phyloP scores from a whole-genome alignment of 768 basidiomycete genomes.

The Phaeolepiota aurea region DNA sequence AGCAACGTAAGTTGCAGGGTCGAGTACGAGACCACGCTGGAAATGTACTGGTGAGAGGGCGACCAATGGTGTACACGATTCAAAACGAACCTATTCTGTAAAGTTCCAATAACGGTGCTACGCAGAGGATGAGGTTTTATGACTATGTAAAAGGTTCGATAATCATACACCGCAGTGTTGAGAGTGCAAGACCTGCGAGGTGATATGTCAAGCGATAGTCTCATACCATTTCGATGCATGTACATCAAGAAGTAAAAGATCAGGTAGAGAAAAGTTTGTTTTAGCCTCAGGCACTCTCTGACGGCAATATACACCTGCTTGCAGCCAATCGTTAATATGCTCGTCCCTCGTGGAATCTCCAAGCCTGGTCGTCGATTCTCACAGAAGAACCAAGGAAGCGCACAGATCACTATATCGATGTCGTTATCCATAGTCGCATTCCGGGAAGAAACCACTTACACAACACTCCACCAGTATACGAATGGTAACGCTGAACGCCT shows the following conservation, averaged over 20 bases:
- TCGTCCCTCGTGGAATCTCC: slow-evolving; percentile 45
- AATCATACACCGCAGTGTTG: slow-evolving; percentile 69
- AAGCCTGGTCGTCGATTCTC: slow-evolving; percentile 64
- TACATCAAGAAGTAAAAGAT: slow-evolving; percentile 73
- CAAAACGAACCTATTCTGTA: slow-evolving; percentile 53
- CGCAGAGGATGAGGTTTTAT: slow-evolving; percentile 4
- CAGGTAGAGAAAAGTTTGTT: slow-evolving; percentile 68
- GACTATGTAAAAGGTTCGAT: slow-evolving; percentile 3
- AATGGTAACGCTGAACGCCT: slow-evolving; percentile 67
- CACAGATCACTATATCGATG: slow-evolving; percentile 42
- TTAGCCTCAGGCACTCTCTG: slow-evolving; percentile 55
- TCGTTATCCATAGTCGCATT: not conserved
- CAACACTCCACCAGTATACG: slow-evolving; percentile 75
- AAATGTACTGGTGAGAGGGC: not conserved
- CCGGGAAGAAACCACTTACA: slow-evolving; percentile 28
- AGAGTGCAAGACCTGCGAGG: slow-evolving; percentile 72
- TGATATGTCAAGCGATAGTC: too few species aligned
- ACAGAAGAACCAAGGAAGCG: slow-evolving; percentile 65
- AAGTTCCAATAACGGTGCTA: slow-evolving; percentile 63
- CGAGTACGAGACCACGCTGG: slow-evolving; percentile 62
- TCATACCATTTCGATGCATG: too few species aligned
- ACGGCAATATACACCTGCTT: slow-evolving; percentile 58
- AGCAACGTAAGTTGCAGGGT: slow-evolving; percentile 63
- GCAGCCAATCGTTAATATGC: slow-evolving; percentile 55
- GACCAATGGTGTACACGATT: not conserved